Evolutionary conservation across 352 stramenopile genomes (phyloP).

Genomic region (Phytopythium helicoides): DNA sequence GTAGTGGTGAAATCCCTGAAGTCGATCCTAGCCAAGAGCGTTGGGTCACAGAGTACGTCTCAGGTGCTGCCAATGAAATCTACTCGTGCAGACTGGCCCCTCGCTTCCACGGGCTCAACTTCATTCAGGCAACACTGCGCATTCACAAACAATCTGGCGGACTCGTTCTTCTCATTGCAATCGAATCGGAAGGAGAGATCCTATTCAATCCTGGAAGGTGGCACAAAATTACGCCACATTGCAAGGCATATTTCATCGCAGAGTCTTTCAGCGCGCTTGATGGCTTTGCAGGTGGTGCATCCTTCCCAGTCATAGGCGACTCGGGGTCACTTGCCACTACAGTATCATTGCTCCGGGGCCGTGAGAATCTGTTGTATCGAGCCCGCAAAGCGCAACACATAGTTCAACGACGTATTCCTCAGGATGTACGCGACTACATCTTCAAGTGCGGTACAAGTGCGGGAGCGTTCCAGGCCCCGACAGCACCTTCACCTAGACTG

Average conservation of each 20-base stretch:
- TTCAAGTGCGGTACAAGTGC: constrained; percentile 27
- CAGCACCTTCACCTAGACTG: constrained; percentile 36
- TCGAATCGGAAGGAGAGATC: constrained; percentile 65
- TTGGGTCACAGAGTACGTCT: constrained; percentile 79
- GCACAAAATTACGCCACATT: constrained; percentile 46
- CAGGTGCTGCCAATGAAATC: constrained; percentile 78
- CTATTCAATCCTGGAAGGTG: constrained; percentile 72
- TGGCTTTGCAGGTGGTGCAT: constrained; percentile 29
- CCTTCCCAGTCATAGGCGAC: constrained; percentile 12
- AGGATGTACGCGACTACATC: constrained; percentile 61
- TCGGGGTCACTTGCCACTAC: constrained; percentile 29
- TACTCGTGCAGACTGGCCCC: constrained; percentile 60
- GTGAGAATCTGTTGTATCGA: constrained; percentile 40
- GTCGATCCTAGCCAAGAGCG: constrained; percentile 15
- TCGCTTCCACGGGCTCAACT: constrained; percentile 69
- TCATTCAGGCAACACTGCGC: constrained; percentile 62
- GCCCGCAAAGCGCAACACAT: constrained; percentile 69
- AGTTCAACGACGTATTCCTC: constrained; percentile 64
- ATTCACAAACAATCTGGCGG: constrained; percentile 74
- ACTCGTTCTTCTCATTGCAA: constrained; percentile 69
- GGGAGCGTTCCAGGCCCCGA: constrained; percentile 32
- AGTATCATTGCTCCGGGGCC: constrained; percentile 27
- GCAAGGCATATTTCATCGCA: constrained; percentile 74
- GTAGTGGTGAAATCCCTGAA: constrained; percentile 40
- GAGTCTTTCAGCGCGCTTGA: constrained; percentile 60